Percentiles rank a stretch among this genome's conserved stretches.
phyloP scores from a whole-genome alignment of 768 basidiomycete genomes.

The Lentinula lateritia region DNA sequence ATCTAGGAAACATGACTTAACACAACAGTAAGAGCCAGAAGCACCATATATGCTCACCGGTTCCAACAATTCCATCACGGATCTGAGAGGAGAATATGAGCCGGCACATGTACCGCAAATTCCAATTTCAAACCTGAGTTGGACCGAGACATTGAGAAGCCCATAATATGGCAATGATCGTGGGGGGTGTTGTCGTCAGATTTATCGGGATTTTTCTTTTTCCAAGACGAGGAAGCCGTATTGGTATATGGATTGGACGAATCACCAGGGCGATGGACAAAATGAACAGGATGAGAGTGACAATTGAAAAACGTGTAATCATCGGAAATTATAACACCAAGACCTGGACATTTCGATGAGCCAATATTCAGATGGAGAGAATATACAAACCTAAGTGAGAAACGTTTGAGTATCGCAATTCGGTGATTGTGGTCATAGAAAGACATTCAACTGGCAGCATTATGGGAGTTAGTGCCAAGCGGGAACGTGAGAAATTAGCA shows the following conservation, averaged over 20 bases:
- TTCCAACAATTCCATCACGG: slow-evolving; percentile 73
- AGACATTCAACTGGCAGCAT: neutral
- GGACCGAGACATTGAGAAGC: slow-evolving; percentile 49
- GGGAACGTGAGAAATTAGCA: neutral
- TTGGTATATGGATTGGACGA: slow-evolving; percentile 35
- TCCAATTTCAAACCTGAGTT: slow-evolving; percentile 12
- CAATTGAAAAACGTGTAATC: slow-evolving; percentile 40
- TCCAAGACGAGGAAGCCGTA: slow-evolving; percentile 25
- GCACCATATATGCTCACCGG: slow-evolving; percentile 11
- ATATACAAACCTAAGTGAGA: neutral
- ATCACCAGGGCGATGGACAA: slow-evolving; percentile 51
- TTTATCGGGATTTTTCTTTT: slow-evolving; percentile 33
- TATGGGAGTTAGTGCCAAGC: neutral
- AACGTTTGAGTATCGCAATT: neutral
- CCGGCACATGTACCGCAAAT: neutral
- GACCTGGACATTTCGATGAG: neutral
- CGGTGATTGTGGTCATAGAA: neutral
- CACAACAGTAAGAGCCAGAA: neutral
- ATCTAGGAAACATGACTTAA: slow-evolving; percentile 21
- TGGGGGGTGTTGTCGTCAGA: slow-evolving; percentile 49
- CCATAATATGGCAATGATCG: slow-evolving; percentile 48
- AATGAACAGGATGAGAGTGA: slow-evolving; percentile 48
- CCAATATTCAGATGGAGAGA: neutral
- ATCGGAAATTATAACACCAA: slow-evolving; percentile 18
- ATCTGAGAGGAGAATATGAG: slow-evolving; percentile 27